Base-by-base conservation (phyloP, 768 basidiomycete species). In the Coprinopsis cinerea region DNA sequence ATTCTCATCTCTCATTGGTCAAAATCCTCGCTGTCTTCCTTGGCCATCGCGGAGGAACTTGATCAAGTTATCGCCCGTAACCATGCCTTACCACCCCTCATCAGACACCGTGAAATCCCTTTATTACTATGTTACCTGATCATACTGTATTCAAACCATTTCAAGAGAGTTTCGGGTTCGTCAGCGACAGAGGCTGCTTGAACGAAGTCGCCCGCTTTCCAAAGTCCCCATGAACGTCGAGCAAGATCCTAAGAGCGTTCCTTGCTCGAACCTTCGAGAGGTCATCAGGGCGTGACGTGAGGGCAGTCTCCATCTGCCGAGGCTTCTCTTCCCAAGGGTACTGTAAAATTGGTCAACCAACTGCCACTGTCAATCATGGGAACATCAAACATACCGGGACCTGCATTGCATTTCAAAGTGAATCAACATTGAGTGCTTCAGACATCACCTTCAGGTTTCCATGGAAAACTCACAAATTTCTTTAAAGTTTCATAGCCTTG, bases 191-290 rank as follows among this genome's bases (percentile, higher is more conserved):
- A 30, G 70, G 68, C 41, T 63, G 59, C 51, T 65, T 68, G 35
- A 69, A 66, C 42, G 65, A 65, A 23, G 72, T 71, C 14, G 76
- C 78, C 37, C 79, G 75, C 44, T 81, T 74, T 22, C 85, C 85
- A 69, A 92, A 88, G 64, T 92, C 88, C n/a, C 88, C 88, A 66
- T 91, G 89, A 32, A 90, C 86, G 59, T 92, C 92, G 61, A 93
- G 70, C 54, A 93, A 66, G 52, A 92, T 92, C 67, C 93, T 92
- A 60, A 99, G 78, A 13, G 93, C 95, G 73, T 97, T 97, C 50
- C 95, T 78, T 17, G 96, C 95, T 48, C 96, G 80, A 36, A 95
- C 79, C 62, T 85, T 82, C 25, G 92, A 81, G 69, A 98, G 75
- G 51, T 97, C 95, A 57, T 89, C 87, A 32, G 79, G 78, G 48